These are phyloP conservation scores for Microcyclospora pomicola DNA, from an alignment of 2,329 filamentous ascomycete species.

Conservation along the genomic window DNA sequence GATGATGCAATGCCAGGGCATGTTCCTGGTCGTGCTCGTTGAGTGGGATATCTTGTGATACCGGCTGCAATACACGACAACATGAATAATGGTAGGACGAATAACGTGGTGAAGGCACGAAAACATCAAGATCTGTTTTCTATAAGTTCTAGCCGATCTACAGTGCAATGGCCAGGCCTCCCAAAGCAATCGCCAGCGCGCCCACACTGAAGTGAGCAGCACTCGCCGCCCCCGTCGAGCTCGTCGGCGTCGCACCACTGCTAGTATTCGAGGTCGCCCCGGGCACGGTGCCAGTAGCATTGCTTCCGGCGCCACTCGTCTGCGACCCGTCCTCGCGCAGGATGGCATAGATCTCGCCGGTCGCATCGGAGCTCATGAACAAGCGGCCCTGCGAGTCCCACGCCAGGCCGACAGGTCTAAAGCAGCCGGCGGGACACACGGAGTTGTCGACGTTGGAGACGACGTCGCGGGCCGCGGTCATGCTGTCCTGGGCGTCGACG, in stretches of 20 bases:
- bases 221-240: constrained; percentile 1
- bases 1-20: too few species aligned
- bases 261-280: constrained; percentile 1
- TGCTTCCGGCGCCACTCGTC: constrained; percentile 7
- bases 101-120: too few species aligned
- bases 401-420: constrained; percentile 48
- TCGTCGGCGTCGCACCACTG: background rate
- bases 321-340: constrained; percentile 7
- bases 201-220: constrained; percentile 4
- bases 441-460: constrained; percentile 41
- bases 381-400: constrained; percentile 39
- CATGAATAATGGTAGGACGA: too few species aligned
- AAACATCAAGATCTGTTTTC: too few species aligned
- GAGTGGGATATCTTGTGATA: too few species aligned
- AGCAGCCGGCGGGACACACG: constrained; percentile 43
- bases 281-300: constrained; percentile 10
- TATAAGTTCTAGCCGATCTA: too few species aligned
- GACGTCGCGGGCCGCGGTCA: constrained; percentile 35
- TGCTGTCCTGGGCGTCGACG: constrained; percentile 31
- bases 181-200: constrained; percentile 6
- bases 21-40: too few species aligned
- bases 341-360: constrained; percentile 51
- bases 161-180: constrained; percentile 3
- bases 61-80: too few species aligned
- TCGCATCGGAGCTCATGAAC: constrained; percentile 49